Base-by-base conservation (phyloP, 352 stramenopile genomes). In the Phytophthora constricta region DNA sequence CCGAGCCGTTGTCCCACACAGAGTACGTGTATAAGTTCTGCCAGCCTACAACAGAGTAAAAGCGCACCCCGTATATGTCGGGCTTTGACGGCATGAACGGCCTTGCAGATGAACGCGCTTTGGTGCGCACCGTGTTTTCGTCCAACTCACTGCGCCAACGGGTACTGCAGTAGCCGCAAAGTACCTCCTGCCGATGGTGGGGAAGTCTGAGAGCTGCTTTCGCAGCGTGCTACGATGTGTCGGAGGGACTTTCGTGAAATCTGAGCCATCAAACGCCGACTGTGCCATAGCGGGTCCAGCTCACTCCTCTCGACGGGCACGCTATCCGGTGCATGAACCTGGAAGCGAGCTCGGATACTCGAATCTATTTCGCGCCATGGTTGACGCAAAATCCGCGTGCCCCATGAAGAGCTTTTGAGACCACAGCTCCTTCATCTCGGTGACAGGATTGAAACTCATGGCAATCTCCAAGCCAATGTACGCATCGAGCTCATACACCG, bases 1-100 rank as follows among this genome's bases (percentile, higher is more conserved):
- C 54, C 2, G 41, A 61, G 4, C 43, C 43, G n/a, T 62, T 62
- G 26, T 62, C 55, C 55, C 55, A 62, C 5, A 62, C 31, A 1
- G 57, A 51, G n/a, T 58, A 58, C 4, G 26, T 47, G 27, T 58
- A 63, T 5, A 65, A 43, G 23, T 25, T 58, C 20, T 58, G 5
- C 56, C 39, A 65, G 1, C 39, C 48, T 0, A 65, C 47, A 11
- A 65, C 48, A 1, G 14, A 33, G 20, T 65, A 65, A 28, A 58
- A 65, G 2, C 37, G 47, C 7, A 58, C 39, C 0, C 47, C 47
- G 22, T 58, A 65, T 17, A 53, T 58, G 14, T 65, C 34, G 1
- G 46, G 33, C 16, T 58, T 65, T 9, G 34, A 58, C 3, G 57
- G 57, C 27, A 66, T 23, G 17, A 27, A 61, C 7, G 20, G 57